phyloP scores from a whole-genome alignment of 306 rosid species.

The Citrullus mucosospermus region DNA sequence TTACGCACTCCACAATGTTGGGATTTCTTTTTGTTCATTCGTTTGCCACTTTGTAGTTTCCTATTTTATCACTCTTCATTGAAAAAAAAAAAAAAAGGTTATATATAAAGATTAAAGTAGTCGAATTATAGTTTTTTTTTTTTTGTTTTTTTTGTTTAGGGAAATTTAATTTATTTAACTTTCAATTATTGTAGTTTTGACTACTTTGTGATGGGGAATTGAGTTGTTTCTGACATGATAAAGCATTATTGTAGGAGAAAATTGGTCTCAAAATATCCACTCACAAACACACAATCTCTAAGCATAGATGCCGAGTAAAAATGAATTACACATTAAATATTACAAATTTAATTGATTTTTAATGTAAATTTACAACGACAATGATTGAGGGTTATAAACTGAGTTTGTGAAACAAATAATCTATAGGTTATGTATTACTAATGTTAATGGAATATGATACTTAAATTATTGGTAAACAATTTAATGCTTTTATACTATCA shows the following conservation, averaged over 20 bases:
- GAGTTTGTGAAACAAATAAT: too few species aligned
- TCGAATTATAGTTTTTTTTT: neutral
- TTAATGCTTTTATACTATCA: too few species aligned
- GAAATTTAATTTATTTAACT: neutral
- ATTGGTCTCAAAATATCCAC: neutral
- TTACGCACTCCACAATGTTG: neutral
- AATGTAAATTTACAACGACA: too few species aligned
- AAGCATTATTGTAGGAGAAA: neutral
- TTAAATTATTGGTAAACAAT: too few species aligned
- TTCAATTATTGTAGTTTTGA: neutral
- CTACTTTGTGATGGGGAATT: neutral
- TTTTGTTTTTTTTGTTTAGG: neutral
- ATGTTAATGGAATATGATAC: too few species aligned
- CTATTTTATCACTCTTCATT: neutral
- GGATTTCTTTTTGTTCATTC: neutral
- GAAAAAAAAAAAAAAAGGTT: neutral
- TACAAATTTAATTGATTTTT: too few species aligned
- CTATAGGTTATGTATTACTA: too few species aligned
- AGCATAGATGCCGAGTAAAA: too few species aligned
- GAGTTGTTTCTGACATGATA: neutral
- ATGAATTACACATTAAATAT: too few species aligned
- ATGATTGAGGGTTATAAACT: too few species aligned
- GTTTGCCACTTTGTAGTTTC: neutral
- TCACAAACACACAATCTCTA: neutral
- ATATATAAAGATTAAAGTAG: too few species aligned